phyloP scores from a whole-genome alignment of 257 asterid genomes.

The Oldenlandia corymbosa region DNA sequence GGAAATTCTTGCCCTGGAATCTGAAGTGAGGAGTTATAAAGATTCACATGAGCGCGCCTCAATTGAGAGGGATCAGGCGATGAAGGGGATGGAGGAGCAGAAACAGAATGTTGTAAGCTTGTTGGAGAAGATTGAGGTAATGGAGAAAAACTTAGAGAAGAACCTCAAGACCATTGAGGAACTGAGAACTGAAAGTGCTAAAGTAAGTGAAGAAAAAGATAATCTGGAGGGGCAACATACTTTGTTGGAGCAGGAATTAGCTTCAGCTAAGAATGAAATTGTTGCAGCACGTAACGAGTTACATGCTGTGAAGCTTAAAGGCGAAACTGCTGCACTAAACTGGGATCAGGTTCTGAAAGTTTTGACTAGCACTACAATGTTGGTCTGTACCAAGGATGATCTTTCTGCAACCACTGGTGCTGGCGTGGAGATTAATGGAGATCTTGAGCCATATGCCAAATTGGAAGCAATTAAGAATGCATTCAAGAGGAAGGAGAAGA shows the following conservation, averaged over 20 bases:
- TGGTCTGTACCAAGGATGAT: slow-evolving; percentile 33
- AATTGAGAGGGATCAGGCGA: slow-evolving; percentile 37
- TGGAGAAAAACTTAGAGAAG: slow-evolving; percentile 39
- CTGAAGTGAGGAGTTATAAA: slow-evolving; percentile 32
- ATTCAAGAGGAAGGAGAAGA: slow-evolving; percentile 39
- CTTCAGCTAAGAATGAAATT: slow-evolving; percentile 31
- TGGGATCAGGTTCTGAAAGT: slow-evolving; percentile 39
- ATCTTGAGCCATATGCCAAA: slow-evolving; percentile 28
- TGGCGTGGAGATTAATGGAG: slow-evolving; percentile 27
- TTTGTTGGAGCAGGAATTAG: slow-evolving; percentile 34
- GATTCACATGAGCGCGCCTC: slow-evolving; percentile 30
- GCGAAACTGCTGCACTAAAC: slow-evolving; percentile 32
- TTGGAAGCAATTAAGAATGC: slow-evolving; percentile 55
- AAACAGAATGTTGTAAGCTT: slow-evolving; percentile 29
- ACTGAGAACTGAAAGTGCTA: slow-evolving; percentile 36
- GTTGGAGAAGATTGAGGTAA: slow-evolving; percentile 32
- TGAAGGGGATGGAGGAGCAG: slow-evolving; percentile 32
- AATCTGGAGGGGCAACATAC: slow-evolving; percentile 34
- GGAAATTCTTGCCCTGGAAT: slow-evolving; percentile 36
- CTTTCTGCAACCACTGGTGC: neutral
- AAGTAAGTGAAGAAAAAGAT: slow-evolving; percentile 32
- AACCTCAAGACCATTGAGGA: slow-evolving; percentile 20
- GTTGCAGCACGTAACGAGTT: slow-evolving; percentile 26
- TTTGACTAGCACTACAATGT: slow-evolving; percentile 49
- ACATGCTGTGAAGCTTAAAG: slow-evolving; percentile 32